Base-by-base conservation (phyloP, 768 basidiomycete genomes). In the Fibroporia radiculosa region DNA sequence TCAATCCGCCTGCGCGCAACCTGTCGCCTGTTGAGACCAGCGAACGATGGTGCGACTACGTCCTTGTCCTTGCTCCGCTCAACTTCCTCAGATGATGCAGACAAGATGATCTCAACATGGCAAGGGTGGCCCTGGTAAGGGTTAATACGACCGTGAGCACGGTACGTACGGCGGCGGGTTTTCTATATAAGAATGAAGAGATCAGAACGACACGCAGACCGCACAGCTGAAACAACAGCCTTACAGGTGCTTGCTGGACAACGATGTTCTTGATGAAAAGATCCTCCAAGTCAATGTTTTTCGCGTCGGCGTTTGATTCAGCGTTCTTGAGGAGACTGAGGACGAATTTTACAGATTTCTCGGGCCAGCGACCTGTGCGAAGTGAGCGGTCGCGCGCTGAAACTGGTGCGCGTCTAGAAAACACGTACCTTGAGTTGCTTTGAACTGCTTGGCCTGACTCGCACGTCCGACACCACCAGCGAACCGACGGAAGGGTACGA, bases 101-200 rank as follows among this genome's bases (percentile, higher is more conserved):
- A 71, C 51, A 98, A 82, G 64, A 98, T 91, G 63, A 93, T 81
- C 66, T 98, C 95, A 53, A 98, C 84, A 62, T 98, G 96, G 66
- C 84, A 86, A 32, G 96, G 96, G 70, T 93, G 90, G 33, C 95
- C 95, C 69, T 96, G 91, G 80, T 97, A 98, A 27, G 96, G 95
- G 73, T 99, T 99, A 70, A 93, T 93, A 47, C 91, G 85, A 79
- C 91, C 91, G 59, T 93, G 92, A 35, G 89, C 90, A 69, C 96
- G 91, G 81, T 96, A 98, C 54, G 96, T 99, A 64, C 96, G 91
- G 64, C 96, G 91, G 68, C 93, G 93, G 65, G 90, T 93, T 87
- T 96, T 96, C 88, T 91, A 45, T n/a, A 41, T 7, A 25, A 25
- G 42, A n/a, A 48, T 27, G 40, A 41, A 45, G 29, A 26, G 12